Evolutionary conservation across 768 basidiomycete species (phyloP), one percentile per base, ranked within the genome.

Genomic region (Lactifluus echinatus): DNA sequence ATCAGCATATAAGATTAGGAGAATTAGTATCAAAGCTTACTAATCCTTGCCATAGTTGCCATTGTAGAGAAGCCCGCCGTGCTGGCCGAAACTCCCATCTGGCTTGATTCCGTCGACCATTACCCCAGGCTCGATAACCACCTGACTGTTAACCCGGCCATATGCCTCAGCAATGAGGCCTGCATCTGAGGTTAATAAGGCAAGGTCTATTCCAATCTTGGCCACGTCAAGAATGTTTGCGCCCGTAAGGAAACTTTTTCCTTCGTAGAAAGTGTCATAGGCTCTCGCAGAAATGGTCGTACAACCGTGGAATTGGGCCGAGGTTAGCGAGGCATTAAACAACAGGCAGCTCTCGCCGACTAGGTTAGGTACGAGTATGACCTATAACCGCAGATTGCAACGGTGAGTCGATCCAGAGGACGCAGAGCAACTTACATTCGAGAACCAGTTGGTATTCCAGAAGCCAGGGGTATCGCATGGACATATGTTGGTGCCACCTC

Each of bases 151-250:
- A 15, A 82, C 72, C 37, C 74, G 69, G 17, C 66, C 55, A 63
- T 77, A 83, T 2, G 81, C 78, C 59, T 81, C 76, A 0, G 68
- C 66, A 42, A 84, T 66, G 21, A 81, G 66, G 4, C 75, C 72
- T 12, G 62, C 60, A 62, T 82, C 79, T 58, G 55, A 54, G 31
- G 59, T 58, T 2, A 55, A 50, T 28, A 63, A 45, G 39, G 63
- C 47, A 24, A 63, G 37, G 54, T 21, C 53, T 37, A 58, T 69
- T 70, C 47, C 70, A 66, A 50, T 70, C 66, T 24, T 79, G 19
- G 82, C 81, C 36, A 87, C 75, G 65, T 87, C 84, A 48, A 86
- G 69, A 0, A 76, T 74, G 63, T 87, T 86, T 5, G 85, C 84
- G 12, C 85, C 85, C 29, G 81, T 80, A 23, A 84, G 66, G 39